A percentile compares a stretch with the other conserved stretches of the same genome.
These are phyloP conservation scores for Macrolepiota fuliginosa DNA, from an alignment of 768 basidiomycete species.

Conservation along the genomic window DNA sequence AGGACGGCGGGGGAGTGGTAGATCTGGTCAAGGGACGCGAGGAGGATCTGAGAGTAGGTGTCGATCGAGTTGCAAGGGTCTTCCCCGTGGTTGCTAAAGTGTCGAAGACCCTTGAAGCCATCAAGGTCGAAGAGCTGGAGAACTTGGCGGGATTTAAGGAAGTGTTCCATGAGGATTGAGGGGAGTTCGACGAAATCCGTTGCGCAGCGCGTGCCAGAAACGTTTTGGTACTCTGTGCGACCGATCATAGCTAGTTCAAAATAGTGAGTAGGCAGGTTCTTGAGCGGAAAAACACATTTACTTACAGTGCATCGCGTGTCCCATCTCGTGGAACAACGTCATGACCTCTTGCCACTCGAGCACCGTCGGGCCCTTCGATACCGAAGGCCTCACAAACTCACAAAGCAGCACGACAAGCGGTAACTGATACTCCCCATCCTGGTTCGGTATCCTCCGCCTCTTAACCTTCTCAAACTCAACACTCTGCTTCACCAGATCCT, in stretches of 20 bases:
- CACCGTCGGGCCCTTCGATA: slow-evolving; percentile 62
- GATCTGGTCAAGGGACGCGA: slow-evolving; percentile 84
- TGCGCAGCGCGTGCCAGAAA: slow-evolving; percentile 94
- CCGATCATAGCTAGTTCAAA: slow-evolving; percentile 86
- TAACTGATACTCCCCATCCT: slow-evolving; percentile 76
- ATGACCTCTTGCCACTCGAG: slow-evolving; percentile 92
- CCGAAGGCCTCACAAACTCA: slow-evolving; percentile 71
- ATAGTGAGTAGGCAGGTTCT: neutral
- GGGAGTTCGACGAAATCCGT: slow-evolving; percentile 99
- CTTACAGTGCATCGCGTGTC: slow-evolving; percentile 99
- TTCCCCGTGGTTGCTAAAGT: slow-evolving; percentile 62
- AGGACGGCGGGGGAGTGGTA: slow-evolving; percentile 77
- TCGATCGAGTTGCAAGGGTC: slow-evolving; percentile 85
- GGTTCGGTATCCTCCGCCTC: slow-evolving; percentile 54
- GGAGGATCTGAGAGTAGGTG: slow-evolving; percentile 86
- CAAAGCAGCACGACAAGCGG: slow-evolving; percentile 91
- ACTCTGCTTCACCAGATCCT: slow-evolving; percentile 45
- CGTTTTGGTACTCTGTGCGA: slow-evolving; percentile 95
- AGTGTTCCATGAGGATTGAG: slow-evolving; percentile 98
- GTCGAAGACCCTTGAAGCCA: slow-evolving; percentile 40
- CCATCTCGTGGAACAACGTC: slow-evolving; percentile 98
- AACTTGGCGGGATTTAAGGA: slow-evolving; percentile 81
- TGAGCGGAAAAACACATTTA: slow-evolving; percentile 15
- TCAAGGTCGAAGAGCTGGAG: slow-evolving; percentile 72
- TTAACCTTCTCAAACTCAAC: slow-evolving; percentile 64